phyloP scores from a whole-genome alignment of 345 rosid species.

The Camelina neglecta region DNA sequence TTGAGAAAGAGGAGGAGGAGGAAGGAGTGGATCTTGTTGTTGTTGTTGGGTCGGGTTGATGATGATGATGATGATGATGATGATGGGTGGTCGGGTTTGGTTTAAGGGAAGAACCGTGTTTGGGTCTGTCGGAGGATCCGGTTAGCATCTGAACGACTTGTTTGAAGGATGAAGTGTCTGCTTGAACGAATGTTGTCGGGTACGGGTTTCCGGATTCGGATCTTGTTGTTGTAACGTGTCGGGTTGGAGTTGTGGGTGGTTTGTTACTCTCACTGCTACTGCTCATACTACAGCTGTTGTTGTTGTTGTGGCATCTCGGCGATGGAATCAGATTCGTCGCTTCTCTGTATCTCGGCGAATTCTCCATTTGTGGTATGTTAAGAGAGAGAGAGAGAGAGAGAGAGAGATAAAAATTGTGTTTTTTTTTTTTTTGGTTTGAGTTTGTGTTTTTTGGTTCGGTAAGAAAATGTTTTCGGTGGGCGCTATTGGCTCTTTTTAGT shows the following conservation, averaged over 20 bases:
- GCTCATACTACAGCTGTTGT: constrained; percentile 43
- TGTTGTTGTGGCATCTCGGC: constrained; percentile 50
- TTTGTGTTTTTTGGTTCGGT: constrained; percentile 56
- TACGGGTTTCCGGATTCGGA: constrained; percentile 83
- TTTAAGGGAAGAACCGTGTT: constrained; percentile 45
- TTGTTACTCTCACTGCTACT: constrained; percentile 41
- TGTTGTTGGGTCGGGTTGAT: constrained; percentile 46
- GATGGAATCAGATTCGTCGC: constrained; percentile 53
- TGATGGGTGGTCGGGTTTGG: constrained; percentile 36
- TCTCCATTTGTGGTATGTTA: constrained; percentile 57
- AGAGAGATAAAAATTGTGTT: not conserved
- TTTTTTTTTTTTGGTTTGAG: not conserved
- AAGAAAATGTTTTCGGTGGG: constrained; percentile 64
- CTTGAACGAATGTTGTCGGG: constrained; percentile 98
- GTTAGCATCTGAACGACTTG: constrained; percentile 99
- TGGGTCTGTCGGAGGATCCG: constrained; percentile 74
- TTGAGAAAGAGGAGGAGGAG: constrained; percentile 60
- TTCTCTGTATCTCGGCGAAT: constrained; percentile 56
- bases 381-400: not conserved
- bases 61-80: not conserved
- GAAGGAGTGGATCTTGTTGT: constrained; percentile 45
- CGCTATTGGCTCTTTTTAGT: constrained; percentile 45
- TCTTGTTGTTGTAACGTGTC: constrained; percentile 59
- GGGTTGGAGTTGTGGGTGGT: constrained; percentile 50
- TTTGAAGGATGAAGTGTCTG: constrained; percentile 89